Evolutionary conservation across 768 basidiomycete species (phyloP), one percentile per base, ranked within the genome.

Genomic region (Sarcodon aspratus): DNA sequence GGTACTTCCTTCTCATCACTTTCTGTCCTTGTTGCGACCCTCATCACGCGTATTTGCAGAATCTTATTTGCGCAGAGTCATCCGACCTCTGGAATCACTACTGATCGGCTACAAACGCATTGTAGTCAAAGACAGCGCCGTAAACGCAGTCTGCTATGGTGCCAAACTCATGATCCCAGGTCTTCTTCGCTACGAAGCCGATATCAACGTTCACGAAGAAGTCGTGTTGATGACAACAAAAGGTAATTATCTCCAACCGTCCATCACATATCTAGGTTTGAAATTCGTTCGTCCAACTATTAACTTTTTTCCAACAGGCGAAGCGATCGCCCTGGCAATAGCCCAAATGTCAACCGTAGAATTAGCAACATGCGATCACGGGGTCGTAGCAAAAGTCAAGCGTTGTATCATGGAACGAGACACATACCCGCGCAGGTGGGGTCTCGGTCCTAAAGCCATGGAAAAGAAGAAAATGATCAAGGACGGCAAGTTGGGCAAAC

Each of bases 81-180:
- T 99, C 57, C 82, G 87, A 51, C 96, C 96, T 8, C 73, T 99
- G 51, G 96, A 99, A 70, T 90, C 85, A 49, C 75, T 99, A 48
- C 75, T 99, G 60, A 78, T 91, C 51, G 91, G 93, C 48, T 98
- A 97, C 73, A 99, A 98, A 70, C 86, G 96, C 51, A 91, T 99
- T 53, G 96, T 99, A 35, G 94, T 99, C 55, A 98, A 98, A 68
- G 96, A 99, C 67, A 94, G 90, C 57, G 93, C 96, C 15, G 95
- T 99, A 60, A 99, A 98, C 60, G 96, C 96, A 46, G 90, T 99
- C 51, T 98, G 95, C 71, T 98, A 99, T 66, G 96, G 96, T 54
- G 96, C 96, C 50, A 97, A 98, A 66, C 83, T 99, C 61, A 99
- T 99, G 96, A 92, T 99, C 58, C 96, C 96, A 55, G 96, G 96